Conservation (phyloP, 2,329 filamentous ascomycete species). For the Ceratocystiopsis brevicomis region DNA sequence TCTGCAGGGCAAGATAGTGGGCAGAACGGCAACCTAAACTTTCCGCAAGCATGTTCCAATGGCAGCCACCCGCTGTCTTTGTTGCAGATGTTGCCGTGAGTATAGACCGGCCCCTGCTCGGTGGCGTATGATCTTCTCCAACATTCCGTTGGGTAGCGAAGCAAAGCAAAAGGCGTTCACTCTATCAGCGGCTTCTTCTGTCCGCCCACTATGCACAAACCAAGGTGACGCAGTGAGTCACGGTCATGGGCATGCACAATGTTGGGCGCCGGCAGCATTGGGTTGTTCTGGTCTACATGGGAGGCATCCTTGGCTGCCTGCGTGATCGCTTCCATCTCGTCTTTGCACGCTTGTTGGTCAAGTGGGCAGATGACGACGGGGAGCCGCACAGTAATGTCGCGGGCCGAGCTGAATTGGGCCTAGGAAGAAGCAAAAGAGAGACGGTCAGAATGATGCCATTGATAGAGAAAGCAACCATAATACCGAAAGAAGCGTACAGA, state of each 20-base stretch:
- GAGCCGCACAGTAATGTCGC: slow-evolving; percentile 75
- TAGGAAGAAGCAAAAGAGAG: slow-evolving; percentile 17
- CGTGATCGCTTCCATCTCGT: slow-evolving; percentile 97
- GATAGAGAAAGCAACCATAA: neutral
- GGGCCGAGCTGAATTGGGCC: slow-evolving; percentile 74
- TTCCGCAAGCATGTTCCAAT: too few species aligned
- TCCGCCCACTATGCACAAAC: slow-evolving; percentile 42
- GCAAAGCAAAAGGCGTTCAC: slow-evolving; percentile 14
- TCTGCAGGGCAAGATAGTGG: too few species aligned
- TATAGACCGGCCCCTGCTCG: too few species aligned
- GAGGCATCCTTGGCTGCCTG: slow-evolving; percentile 87
- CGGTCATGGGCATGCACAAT: slow-evolving; percentile 66
- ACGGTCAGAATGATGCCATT: neutral
- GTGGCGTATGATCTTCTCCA: too few species aligned
- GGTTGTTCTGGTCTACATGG: slow-evolving; percentile 72
- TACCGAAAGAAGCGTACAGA: too few species aligned
- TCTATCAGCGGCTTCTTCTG: slow-evolving; percentile 49
- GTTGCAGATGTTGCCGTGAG: too few species aligned
- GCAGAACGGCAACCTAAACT: too few species aligned
- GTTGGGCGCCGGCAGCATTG: slow-evolving; percentile 70
- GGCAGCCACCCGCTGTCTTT: too few species aligned
- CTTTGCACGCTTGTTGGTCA: slow-evolving; percentile 88
- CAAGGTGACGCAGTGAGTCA: slow-evolving; percentile 40
- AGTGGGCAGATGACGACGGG: slow-evolving; percentile 92
- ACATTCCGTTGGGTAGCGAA: too few species aligned